Conservation (phyloP, 805 yeast species). For the Schwanniomyces polymorphus region DNA sequence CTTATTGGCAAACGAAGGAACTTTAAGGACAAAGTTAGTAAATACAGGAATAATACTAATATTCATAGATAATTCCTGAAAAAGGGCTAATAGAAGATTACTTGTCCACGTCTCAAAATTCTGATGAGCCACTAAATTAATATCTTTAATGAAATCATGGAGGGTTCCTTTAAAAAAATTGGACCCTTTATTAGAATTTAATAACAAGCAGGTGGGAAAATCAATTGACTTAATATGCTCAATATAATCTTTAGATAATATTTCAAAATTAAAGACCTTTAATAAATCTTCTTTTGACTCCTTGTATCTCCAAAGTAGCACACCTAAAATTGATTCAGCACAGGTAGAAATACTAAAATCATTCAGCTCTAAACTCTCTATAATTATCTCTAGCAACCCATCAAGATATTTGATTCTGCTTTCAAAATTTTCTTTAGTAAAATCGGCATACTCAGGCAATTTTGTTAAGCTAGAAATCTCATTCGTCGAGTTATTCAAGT, state of each 20-base stretch:
- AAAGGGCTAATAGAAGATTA: conserved; percentile 27
- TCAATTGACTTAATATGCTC: conserved; percentile 30
- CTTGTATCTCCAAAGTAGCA: conserved; percentile 28
- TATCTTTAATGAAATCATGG: conserved; percentile 9
- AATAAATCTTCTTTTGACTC: conserved; percentile 12
- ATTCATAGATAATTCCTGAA: conserved; percentile 27
- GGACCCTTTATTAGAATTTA: conserved; percentile 20
- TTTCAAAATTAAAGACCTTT: conserved; percentile 21
- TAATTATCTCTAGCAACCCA: conserved; percentile 23
- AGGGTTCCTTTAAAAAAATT: conserved; percentile 12
- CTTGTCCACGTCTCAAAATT: conserved; percentile 28
- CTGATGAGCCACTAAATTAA: neutral
- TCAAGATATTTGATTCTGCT: conserved; percentile 20
- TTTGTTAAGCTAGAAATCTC: conserved; percentile 3
- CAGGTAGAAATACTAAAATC: conserved; percentile 20
- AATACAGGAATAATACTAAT: conserved; percentile 32
- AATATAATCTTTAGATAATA: conserved; percentile 11
- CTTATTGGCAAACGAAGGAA: conserved; percentile 10
- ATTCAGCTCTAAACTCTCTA: conserved; percentile 11
- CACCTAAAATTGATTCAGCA: conserved; percentile 43
- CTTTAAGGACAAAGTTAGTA: conserved; percentile 24
- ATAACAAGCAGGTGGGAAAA: conserved; percentile 31
- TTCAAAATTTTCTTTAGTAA: conserved; percentile 14
- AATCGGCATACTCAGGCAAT: conserved; percentile 4
- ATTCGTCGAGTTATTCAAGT: conserved; percentile 2